Base-by-base conservation (phyloP, 805 yeast species). In the Starmerella lactis-condensi region DNA sequence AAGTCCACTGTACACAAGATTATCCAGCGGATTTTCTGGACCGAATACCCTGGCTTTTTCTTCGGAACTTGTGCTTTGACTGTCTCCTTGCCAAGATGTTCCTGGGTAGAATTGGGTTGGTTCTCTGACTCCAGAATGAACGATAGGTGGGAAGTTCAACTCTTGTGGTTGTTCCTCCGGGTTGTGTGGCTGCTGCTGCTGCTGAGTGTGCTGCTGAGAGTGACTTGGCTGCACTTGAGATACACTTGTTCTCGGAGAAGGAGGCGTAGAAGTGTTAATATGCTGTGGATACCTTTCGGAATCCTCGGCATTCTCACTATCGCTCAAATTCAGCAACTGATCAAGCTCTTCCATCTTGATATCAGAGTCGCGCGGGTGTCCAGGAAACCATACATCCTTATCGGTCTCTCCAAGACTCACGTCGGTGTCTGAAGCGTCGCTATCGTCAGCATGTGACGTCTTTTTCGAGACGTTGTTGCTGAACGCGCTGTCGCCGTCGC, bases 331-430 rank as follows among this genome's bases (percentile, higher is more conserved):
- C 24, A 45, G 40, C 26, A 45, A 39, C 32, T 41, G 45, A 28
- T 45, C 93, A 42, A 85, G 66, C 47, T 82, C 95, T 46, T 72
- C 81, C 46, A 85, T 81, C 53, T 85, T 93, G 42, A 89, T 78
- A 12, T 93, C 94, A 26, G 67, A 42, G 17, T 31, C 35, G 30
- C 68, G 60, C 10, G 62, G 59, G 34, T 65, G 69, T 37, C 74
- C 75, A 6, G 96, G 96, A 55, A 83, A 83, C 61, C 96, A 85
- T 27, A 85, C 98, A 64, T 85, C 96, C 50, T 81, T 94, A 47
- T 85, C 96, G 0, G 93, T 81, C 48, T 82, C 94, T 44, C 78
- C 92, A 4, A 49, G 33, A 13, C 50, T 41, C 19, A 40, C 43
- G 23, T 46, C 46, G 6, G 57, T 49, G 14, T 43, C 55, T 7